Evolutionary conservation across 2,329 filamentous ascomycete genomes (phyloP), one percentile per base, ranked within the genome.

Genomic region (Alternaria consortialis): DNA sequence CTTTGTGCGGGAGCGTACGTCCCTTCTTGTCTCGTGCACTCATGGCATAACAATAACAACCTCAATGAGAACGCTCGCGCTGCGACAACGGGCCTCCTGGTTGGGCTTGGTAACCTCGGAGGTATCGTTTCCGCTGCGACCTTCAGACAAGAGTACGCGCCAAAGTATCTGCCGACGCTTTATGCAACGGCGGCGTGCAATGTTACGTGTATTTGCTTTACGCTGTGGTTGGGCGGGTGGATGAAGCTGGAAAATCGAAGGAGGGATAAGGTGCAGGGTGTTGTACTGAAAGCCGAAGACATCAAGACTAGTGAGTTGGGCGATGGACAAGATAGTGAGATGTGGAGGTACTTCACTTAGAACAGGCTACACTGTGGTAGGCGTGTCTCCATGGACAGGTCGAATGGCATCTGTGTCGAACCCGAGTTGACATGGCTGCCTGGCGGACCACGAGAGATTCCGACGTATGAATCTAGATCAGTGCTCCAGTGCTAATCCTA

Each of bases 1-100:
- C 73, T 85, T 53, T 80, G 81, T 2, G 66, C 74, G 0, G 80
- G 80, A 23, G 77, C 82, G 1, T 85, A 84, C 63, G 83, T 83
- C 13, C 80, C 82, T 0, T 80, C 78, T 4, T 81, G 80, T 53
- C 71, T 85, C n/a, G 79, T 85, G 5, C 79, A 84, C 60, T 78
- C 78, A 1, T 84, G 84, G 83, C 78, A 84, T 60, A 85, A 85
- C 57, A 85, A 85, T 62, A 85, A 86, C 66, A 85, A 84, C 42
- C 71, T 84, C 7, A 80, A 82, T 25, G 84, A 86, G 71, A 84
- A 80, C 43, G 78, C 76, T 0, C 79, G 84, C 0, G 83, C 83
- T 5, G 82, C 83, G 0, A 83, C 80, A 9, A 85, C 82, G 1
- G 83, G 80, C 0, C 70, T 84, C 13, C 73, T 83, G 1, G 82